Evolutionary conservation across 345 rosid species (phyloP).

Genomic region (Adansonia digitata): DNA sequence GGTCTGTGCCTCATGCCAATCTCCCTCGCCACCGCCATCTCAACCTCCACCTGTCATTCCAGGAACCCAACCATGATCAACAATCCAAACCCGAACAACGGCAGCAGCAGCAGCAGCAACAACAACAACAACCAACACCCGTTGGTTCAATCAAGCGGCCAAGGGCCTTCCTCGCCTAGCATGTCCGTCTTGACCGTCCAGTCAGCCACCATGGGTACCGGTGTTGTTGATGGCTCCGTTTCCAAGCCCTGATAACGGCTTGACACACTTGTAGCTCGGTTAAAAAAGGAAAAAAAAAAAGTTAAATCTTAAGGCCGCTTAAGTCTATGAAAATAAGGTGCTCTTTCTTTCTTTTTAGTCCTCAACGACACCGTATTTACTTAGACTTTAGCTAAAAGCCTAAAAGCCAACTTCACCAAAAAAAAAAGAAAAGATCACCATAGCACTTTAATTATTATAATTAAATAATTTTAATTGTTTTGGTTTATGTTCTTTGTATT

Average conservation of each 20-base stretch:
- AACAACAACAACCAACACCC: too few relatives aligned
- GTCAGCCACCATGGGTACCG: constrained; percentile 51
- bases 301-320: not conserved
- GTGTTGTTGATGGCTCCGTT: constrained; percentile 38
- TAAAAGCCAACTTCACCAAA: constrained; percentile 1
- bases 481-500: not conserved
- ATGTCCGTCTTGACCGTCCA: constrained; percentile 72
- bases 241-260: constrained; percentile 54
- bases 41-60: constrained; percentile 59
- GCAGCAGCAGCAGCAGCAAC: not conserved
- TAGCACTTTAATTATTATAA: not conserved
- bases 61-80: constrained; percentile 32
- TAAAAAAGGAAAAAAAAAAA: too few relatives aligned
- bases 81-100: not conserved
- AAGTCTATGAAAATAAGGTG: constrained; percentile 3
- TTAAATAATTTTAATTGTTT: constrained; percentile 1
- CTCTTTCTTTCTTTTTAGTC: not conserved
- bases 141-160: constrained; percentile 34
- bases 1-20: constrained; percentile 98
- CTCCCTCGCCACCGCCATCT: constrained; percentile 82
- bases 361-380: constrained; percentile 1
- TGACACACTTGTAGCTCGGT: not conserved
- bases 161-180: constrained; percentile 71
- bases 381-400: not conserved
- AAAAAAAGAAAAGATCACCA: too few relatives aligned